Conservation (phyloP, 352 stramenopile species). For the Phytophthora capsici region DNA sequence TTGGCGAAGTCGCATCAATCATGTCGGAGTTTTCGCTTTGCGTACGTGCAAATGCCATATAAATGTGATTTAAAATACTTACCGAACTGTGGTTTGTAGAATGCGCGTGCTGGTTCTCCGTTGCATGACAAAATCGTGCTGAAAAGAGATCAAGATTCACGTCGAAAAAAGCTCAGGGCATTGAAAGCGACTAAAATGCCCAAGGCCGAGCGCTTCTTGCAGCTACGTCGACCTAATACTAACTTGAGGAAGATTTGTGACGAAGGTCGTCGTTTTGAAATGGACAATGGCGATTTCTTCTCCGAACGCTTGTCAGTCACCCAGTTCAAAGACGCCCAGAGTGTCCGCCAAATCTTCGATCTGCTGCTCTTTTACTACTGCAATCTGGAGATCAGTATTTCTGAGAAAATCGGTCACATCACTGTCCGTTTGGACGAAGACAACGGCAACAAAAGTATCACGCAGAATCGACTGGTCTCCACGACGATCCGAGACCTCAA, state of each 20-base stretch:
- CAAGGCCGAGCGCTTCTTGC: slow-evolving; percentile 33
- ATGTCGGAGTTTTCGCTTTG: slow-evolving; percentile 40
- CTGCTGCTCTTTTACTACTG: slow-evolving; percentile 54
- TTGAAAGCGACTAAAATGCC: slow-evolving; percentile 39
- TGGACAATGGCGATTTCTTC: slow-evolving; percentile 48
- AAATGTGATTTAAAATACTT: neutral
- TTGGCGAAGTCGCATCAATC: slow-evolving; percentile 35
- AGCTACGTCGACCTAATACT: slow-evolving; percentile 17
- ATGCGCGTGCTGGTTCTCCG: slow-evolving; percentile 21
- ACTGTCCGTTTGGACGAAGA: slow-evolving; percentile 69
- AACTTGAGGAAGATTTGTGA: slow-evolving; percentile 34
- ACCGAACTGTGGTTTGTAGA: slow-evolving; percentile 5
- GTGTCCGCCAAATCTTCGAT: slow-evolving; percentile 60
- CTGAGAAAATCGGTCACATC: slow-evolving; percentile 59
- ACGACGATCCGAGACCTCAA: slow-evolving; percentile 38
- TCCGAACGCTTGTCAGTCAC: slow-evolving; percentile 52
- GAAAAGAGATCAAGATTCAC: slow-evolving; percentile 21
- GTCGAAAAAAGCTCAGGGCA: slow-evolving; percentile 9
- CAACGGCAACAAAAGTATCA: slow-evolving; percentile 45
- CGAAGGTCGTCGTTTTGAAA: slow-evolving; percentile 51
- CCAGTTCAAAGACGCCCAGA: slow-evolving; percentile 46
- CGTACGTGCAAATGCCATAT: slow-evolving; percentile 6
- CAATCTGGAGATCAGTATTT: slow-evolving; percentile 72
- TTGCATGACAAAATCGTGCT: slow-evolving; percentile 25
- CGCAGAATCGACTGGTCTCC: slow-evolving; percentile 57